A percentile compares a stretch with the other conserved stretches of the same genome.
These are phyloP conservation scores for Erigeron canadensis DNA, from an alignment of 129 eudicot species.

Conservation along the genomic window DNA sequence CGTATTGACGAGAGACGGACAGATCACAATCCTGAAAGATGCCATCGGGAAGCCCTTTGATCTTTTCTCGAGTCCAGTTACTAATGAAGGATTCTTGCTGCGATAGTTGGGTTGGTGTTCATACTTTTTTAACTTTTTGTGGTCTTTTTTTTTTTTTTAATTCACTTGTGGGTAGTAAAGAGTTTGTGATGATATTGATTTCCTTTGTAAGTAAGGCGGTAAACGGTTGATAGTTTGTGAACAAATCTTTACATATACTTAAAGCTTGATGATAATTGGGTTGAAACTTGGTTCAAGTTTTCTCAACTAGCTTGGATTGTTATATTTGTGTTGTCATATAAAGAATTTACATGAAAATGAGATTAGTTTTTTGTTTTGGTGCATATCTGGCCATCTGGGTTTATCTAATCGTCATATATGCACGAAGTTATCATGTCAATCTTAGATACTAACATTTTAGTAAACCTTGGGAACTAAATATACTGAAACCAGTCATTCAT, in stretches of 20 bases:
- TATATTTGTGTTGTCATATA: not conserved
- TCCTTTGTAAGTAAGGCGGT: slow-evolving; percentile 30
- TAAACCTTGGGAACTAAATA: too few relatives aligned
- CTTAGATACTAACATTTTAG: too few relatives aligned
- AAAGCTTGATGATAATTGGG: slow-evolving; percentile 9
- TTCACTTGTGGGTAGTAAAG: slow-evolving; percentile 9
- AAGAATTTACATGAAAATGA: too few relatives aligned
- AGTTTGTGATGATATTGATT: slow-evolving; percentile 21
- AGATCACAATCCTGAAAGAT: slow-evolving; percentile 86
- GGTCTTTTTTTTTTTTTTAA: not conserved
- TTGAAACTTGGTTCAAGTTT: slow-evolving; percentile 1
- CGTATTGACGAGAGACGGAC: slow-evolving; percentile 84
- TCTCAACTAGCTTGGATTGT: slow-evolving; percentile 3
- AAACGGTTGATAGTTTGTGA: slow-evolving; percentile 24
- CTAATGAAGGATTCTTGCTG: slow-evolving; percentile 45
- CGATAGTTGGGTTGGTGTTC: slow-evolving; percentile 22
- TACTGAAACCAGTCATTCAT: too few relatives aligned
- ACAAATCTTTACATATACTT: slow-evolving; percentile 22
- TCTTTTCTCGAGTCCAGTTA: slow-evolving; percentile 59
- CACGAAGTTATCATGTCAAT: too few relatives aligned
- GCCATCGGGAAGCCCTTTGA: slow-evolving; percentile 72
- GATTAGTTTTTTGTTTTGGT: too few relatives aligned
- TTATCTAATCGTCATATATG: too few relatives aligned
- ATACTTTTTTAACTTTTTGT: slow-evolving; percentile 33
- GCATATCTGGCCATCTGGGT: too few relatives aligned